Conservation (phyloP, 2,329 filamentous ascomycete species). For the Fusarium mexicanum region DNA sequence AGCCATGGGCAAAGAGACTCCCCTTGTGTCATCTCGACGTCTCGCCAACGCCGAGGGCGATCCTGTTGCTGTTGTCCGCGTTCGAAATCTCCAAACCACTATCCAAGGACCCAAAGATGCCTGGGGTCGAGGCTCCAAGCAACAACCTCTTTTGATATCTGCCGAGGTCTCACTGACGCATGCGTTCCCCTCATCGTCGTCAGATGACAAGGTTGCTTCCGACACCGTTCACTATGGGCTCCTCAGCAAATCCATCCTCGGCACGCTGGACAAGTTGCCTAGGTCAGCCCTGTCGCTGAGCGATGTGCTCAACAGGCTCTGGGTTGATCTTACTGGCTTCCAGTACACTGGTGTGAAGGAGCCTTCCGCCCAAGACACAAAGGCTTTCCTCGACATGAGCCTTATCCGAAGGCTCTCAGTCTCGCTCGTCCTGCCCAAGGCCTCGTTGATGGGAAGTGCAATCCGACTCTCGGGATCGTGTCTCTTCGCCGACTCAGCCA, state of each 20-base stretch:
- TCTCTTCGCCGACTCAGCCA: constrained; percentile 49
- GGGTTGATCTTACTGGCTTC: constrained; percentile 45
- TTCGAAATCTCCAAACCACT: constrained; percentile 69
- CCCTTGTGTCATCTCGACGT: constrained; percentile 39
- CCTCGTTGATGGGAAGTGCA: constrained; percentile 71
- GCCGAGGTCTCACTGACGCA: constrained; percentile 65
- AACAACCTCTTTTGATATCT: constrained; percentile 71
- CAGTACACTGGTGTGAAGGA: constrained; percentile 23
- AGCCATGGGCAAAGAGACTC: constrained; percentile 35
- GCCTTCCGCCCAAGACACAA: neutral
- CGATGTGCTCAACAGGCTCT: constrained; percentile 46
- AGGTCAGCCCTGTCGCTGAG: constrained; percentile 35
- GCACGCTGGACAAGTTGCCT: constrained; percentile 49
- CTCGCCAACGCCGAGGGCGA: constrained; percentile 42
- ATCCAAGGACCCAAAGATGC: constrained; percentile 70
- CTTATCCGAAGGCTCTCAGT: constrained; percentile 60
- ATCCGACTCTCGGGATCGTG: constrained; percentile 62
- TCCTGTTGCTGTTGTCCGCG: constrained; percentile 60
- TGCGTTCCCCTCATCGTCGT: constrained; percentile 67
- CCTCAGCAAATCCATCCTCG: constrained; percentile 72
- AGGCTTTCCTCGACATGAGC: constrained; percentile 45
- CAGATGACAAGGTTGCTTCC: constrained; percentile 67
- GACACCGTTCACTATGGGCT: constrained; percentile 81
- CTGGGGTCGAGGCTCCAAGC: constrained; percentile 69
- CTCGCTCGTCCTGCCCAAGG: constrained; percentile 71